Evolutionary conservation across 2,329 filamentous ascomycete genomes (phyloP).

Genomic region (Exophiala lecanii-corni): DNA sequence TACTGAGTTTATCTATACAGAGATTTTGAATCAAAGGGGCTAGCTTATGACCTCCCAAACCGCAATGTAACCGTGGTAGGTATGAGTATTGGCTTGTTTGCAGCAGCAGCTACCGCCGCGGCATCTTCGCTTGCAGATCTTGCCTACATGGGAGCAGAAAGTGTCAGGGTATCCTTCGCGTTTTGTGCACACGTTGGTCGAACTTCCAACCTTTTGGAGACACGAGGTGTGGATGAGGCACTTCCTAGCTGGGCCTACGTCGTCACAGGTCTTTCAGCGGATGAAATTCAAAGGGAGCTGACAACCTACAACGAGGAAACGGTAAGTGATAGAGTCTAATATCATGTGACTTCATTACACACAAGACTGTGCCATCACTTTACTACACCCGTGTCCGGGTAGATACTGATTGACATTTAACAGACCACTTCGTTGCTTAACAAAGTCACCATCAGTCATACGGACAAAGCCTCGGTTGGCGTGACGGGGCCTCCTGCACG

Average conservation of each 20-base stretch:
- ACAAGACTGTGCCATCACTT: too few species aligned
- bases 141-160: slow-evolving; percentile 39
- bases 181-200: slow-evolving; percentile 43
- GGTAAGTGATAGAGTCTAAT: background rate
- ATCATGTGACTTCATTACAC: too few species aligned
- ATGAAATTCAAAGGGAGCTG: slow-evolving; percentile 28
- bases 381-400: too few species aligned
- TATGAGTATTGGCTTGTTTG: slow-evolving; percentile 44
- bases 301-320: slow-evolving; percentile 19
- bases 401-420: too few species aligned
- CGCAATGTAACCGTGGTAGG: slow-evolving; percentile 35
- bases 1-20: slow-evolving; percentile 19
- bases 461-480: slow-evolving; percentile 22
- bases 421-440: slow-evolving; percentile 4
- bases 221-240: slow-evolving; percentile 1
- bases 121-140: slow-evolving; percentile 39
- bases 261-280: slow-evolving; percentile 21
- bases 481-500: slow-evolving; percentile 28
- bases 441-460: slow-evolving; percentile 25
- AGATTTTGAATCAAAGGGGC: slow-evolving; percentile 28
- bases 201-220: slow-evolving; percentile 41
- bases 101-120: slow-evolving; percentile 40
- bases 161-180: slow-evolving; percentile 43
- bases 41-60: slow-evolving; percentile 25
- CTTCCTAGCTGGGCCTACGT: slow-evolving; percentile 30